Evolutionary conservation across 345 rosid species (phyloP), one percentile per base, ranked within the genome.

Genomic region (Psidium friedrichsthalianum): DNA sequence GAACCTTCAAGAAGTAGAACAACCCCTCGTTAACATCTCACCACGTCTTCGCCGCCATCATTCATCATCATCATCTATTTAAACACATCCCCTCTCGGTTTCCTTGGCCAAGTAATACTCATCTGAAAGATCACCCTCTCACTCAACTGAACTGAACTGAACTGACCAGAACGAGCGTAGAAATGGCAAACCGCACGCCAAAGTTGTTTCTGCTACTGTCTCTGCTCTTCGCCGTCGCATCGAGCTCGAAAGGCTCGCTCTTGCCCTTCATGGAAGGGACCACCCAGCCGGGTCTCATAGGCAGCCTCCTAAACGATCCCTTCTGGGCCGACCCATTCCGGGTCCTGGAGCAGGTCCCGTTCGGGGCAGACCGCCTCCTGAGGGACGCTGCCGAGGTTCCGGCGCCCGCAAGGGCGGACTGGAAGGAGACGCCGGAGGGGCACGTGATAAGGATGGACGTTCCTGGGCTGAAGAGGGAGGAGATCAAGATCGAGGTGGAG

Each of bases 341-440:
- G 25, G 85, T 95, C 52, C 89, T 95, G 29, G 99, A 95, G 81
- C 93, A 94, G 51, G 88, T 90, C 44, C 98, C 99, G 15, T 84
- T 92, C 11, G 93, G 88, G 32, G 74, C 91, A 0, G 94, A 93
- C 55, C 47, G 3, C 47, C 25, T 69, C 24, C 47, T 69, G 25
- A 90, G 90, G 44, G 97, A 91, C 14, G 92, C 90, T 42, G 86
- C 82, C 27, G n/a, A 88, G 88, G 89, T 89, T 16, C 86, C 89
- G 7, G 89, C 93, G 3, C 94, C 92, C 0, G 92, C 94, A 0
- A 91, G 92, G 84, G 99, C 94, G 11, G 98, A 96, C 92, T 94
- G 99, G 99, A 95, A 95, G 83, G 99, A 96, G 87, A 96, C 97
- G 3, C 90, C 92, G 3, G 93, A 92, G n/a, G 90, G 93, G 32